A percentile compares a stretch with the other conserved stretches of the same genome.
Evolutionary conservation across 2,329 filamentous ascomycete species (phyloP).

Genomic region (Xylaria sp.): DNA sequence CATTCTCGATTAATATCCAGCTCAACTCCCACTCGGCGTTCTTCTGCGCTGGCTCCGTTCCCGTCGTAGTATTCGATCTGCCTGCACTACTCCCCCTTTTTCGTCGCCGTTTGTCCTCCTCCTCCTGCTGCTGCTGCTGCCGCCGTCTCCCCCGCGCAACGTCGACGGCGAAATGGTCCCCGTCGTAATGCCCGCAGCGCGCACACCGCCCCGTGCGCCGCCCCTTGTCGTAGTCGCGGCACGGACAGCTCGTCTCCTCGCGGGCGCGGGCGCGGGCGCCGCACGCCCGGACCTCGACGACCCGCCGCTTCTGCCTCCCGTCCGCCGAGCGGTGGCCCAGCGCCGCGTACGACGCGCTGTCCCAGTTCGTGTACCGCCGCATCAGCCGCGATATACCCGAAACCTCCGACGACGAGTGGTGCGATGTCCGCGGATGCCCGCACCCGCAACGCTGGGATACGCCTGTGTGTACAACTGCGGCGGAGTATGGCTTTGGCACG

Average conservation of each 20-base stretch:
- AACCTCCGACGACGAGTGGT: background rate
- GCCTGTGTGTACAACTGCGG: background rate
- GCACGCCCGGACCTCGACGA: slow-evolving; percentile 14
- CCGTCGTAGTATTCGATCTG: background rate
- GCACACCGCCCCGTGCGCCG: slow-evolving; percentile 12
- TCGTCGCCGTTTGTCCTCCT: background rate
- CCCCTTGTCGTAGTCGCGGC: slow-evolving; percentile 31
- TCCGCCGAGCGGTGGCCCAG: slow-evolving; percentile 1
- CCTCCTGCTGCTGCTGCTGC: background rate
- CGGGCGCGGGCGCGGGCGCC: too few relatives aligned
- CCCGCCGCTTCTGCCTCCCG: background rate
- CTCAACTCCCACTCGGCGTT: slow-evolving; percentile 29
- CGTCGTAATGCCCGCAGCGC: slow-evolving; percentile 25
- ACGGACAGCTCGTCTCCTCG: slow-evolving; percentile 11
- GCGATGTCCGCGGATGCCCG: slow-evolving; percentile 17
- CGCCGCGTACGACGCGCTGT: background rate
- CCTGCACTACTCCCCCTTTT: background rate
- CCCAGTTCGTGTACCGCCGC: slow-evolving; percentile 28
- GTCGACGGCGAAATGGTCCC: background rate
- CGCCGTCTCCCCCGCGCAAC: background rate
- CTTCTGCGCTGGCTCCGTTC: background rate
- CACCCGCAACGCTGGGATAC: slow-evolving; percentile 4
- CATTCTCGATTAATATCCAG: slow-evolving; percentile 33
- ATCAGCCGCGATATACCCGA: slow-evolving; percentile 9
- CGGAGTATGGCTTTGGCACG: too few relatives aligned